Evolutionary conservation across 2,329 filamentous ascomycete genomes (phyloP).

Genomic region (Graphilbum ipis-grandicollis): DNA sequence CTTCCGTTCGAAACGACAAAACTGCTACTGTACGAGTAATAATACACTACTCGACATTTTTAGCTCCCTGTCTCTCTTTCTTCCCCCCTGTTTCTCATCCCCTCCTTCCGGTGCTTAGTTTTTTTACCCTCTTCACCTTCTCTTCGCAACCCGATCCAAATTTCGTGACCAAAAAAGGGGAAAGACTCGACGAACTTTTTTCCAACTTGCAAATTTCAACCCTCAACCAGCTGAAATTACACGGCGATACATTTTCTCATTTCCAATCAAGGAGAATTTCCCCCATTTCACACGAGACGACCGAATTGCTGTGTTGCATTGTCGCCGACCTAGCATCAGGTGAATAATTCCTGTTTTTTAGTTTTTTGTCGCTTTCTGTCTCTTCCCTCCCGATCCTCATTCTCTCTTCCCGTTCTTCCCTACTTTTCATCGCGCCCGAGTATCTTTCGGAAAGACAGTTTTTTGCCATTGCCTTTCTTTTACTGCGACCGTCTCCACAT

Average conservation of each 20-base stretch:
- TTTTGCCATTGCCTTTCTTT: neutral
- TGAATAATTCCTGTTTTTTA: neutral
- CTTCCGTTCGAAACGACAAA: neutral
- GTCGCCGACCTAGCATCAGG: too few species aligned
- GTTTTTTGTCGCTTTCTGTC: neutral
- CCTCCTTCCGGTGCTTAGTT: neutral
- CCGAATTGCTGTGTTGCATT: too few species aligned
- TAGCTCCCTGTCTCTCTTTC: neutral
- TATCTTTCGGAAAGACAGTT: neutral
- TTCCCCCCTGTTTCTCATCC: neutral
- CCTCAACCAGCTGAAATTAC: neutral
- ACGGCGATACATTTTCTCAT: neutral
- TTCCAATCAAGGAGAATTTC: neutral
- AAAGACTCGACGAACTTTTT: neutral
- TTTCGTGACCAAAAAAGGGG: neutral
- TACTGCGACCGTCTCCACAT: too few species aligned
- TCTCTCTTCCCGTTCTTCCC: too few species aligned
- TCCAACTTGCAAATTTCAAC: neutral
- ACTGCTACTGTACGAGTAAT: too few species aligned
- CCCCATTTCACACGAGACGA: too few species aligned
- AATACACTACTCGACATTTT: too few species aligned
- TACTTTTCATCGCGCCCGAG: neutral
- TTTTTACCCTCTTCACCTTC: neutral
- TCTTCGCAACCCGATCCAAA: neutral
- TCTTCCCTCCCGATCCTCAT: neutral